Evolutionary conservation across 192 early-diverging fungal species (phyloP), one percentile per base, ranked within the genome.

Genomic region (Coemansia sp.): DNA sequence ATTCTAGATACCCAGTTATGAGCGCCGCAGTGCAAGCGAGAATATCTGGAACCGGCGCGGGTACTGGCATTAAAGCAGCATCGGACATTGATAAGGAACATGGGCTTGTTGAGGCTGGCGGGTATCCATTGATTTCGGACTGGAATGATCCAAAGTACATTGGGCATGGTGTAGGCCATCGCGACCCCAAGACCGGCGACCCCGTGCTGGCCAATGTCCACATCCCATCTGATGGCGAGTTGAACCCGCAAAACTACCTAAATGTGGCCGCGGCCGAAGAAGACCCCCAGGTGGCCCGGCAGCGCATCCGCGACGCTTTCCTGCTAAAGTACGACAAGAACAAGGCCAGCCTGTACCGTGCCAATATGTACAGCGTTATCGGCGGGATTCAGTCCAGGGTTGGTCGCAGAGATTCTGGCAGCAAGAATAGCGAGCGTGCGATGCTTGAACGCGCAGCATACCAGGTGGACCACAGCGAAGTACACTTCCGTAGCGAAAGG

Each of bases 211-310:
- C 79, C 59, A 63, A 62, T 17, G 54, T 73, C 34, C 79, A 82
- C 46, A 76, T 82, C 21, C 41, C 65, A 11, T 48, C 71, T 3
- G 79, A 82, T 35, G 79, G 79, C 24, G 79, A 82, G 67, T 56
- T 72, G n/a, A 82, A 82, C 31, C 79, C 79, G 3, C 79, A 82
- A 24, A 82, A 82, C 71, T 82, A 82, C 29, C 59, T 77, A 16
- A 66, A 45, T 27, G 44, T 61, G n/a, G 33, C 42, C 3, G 40
- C 44, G 1, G 68, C 54, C 33, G 74, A 82, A 10, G 79, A 76
- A 13, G 59, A 82, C 33, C 79, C 79, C 16, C 68, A 69, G 2
- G 72, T 54, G 44, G 66, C 44, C 6, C 74, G 74, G 9, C 79
- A 77, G 67, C 67, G 46, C 14, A 68, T 54, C 31, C 56, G 74